These are phyloP conservation scores for Kodamaea kaohsiungensis DNA, from an alignment of 805 yeast genomes.

Conservation along the genomic window DNA sequence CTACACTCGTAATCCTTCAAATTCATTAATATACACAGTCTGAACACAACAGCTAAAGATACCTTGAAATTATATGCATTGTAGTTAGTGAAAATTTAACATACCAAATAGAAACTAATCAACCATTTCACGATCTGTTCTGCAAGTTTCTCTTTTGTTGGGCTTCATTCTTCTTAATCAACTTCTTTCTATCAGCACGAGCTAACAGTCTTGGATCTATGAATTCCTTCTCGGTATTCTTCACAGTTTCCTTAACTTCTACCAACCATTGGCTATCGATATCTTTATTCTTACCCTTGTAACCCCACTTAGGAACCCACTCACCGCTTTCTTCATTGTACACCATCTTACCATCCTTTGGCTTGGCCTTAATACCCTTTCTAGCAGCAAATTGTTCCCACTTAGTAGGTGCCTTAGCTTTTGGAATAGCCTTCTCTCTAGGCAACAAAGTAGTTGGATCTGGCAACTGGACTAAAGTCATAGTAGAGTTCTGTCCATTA, in stretches of 20 bases:
- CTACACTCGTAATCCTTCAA: background rate
- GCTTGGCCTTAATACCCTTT: constrained; percentile 92
- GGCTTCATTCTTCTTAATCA: constrained; percentile 78
- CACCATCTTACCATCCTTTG: constrained; percentile 84
- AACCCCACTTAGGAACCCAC: constrained; percentile 99
- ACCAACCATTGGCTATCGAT: constrained; percentile 93
- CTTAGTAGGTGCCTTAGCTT: constrained; percentile 86
- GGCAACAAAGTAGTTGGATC: constrained; percentile 81
- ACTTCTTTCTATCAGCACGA: constrained; percentile 80
- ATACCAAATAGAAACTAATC: background rate
- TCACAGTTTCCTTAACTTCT: constrained; percentile 79
- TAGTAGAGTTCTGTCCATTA: constrained; percentile 66
- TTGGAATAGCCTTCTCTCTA: constrained; percentile 94
- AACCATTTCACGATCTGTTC: constrained; percentile 18
- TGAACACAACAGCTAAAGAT: background rate
- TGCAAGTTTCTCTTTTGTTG: constrained; percentile 83
- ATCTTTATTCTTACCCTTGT: constrained; percentile 86
- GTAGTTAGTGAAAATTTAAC: background rate
- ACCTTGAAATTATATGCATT: background rate
- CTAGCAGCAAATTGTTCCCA: constrained; percentile 97
- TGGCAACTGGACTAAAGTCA: constrained; percentile 84
- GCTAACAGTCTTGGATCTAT: constrained; percentile 83
- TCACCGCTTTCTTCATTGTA: constrained; percentile 87
- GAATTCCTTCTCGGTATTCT: constrained; percentile 54
- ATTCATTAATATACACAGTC: background rate